Percentiles rank a stretch among this genome's conserved stretches.
These are phyloP conservation scores for Kwoniella mangroviensis DNA, from an alignment of 768 basidiomycete species.

Conservation along the genomic window DNA sequence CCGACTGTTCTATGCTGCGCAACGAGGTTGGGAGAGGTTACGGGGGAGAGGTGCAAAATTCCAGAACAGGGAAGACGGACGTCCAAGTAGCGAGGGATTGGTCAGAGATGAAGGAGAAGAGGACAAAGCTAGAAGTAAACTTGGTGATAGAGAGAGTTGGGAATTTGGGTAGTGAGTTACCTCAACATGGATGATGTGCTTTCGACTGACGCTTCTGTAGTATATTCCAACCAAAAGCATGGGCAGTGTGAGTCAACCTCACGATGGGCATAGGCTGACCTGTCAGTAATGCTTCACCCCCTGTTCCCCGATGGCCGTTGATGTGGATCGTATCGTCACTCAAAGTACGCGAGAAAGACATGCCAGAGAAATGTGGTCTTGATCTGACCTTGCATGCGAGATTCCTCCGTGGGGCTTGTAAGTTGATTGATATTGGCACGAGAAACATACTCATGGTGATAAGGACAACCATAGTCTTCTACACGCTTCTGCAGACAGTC, in stretches of 20 bases:
- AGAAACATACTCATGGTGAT: too few species aligned
- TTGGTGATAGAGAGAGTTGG: conserved; percentile 54
- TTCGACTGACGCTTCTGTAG: conserved; percentile 18
- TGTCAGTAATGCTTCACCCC: conserved; percentile 39
- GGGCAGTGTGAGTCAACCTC: conserved; percentile 40
- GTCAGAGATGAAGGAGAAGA: conserved; percentile 1
- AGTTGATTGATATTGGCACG: conserved; percentile 14
- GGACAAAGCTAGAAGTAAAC: conserved; percentile 22
- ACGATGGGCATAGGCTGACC: conserved; percentile 12
- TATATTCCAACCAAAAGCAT: conserved; percentile 51
- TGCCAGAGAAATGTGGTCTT: conserved; percentile 53
- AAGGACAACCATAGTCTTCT: conserved; percentile 42
- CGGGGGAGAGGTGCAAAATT: neutral
- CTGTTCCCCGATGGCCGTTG: conserved; percentile 51
- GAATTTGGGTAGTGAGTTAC: conserved; percentile 55
- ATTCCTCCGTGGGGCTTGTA: conserved; percentile 51
- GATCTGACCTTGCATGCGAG: conserved; percentile 55
- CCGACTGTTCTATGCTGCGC: conserved; percentile 27
- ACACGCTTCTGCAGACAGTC: conserved; percentile 45
- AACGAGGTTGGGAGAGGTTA: conserved; percentile 29
- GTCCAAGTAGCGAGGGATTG: conserved; percentile 20
- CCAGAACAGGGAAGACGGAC: neutral
- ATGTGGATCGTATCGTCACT: conserved; percentile 50
- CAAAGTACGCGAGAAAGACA: conserved; percentile 48
- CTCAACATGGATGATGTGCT: neutral